phyloP scores from a whole-genome alignment of 163 green algal genomes.

The Scenedesmus sp. region DNA sequence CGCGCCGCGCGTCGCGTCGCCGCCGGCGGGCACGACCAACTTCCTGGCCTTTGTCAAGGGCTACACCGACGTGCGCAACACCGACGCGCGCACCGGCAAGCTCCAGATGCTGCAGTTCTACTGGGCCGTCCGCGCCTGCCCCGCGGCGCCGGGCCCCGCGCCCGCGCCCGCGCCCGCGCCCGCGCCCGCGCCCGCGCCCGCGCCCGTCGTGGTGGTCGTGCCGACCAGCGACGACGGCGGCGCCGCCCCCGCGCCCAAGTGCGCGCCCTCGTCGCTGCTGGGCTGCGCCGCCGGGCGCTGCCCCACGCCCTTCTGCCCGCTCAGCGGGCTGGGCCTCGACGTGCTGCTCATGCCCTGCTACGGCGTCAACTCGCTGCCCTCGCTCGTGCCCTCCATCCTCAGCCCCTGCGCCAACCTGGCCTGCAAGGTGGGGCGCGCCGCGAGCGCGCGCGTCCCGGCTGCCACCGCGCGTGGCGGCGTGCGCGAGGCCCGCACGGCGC shows the following conservation, averaged over 20 bases:
- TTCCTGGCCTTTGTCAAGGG: no score
- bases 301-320: conserved; percentile 5
- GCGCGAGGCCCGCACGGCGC: no score
- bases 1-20: no score
- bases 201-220: no score
- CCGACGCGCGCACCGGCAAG: background rate
- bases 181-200: no score
- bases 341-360: conserved; percentile 24
- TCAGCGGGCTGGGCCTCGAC: conserved; percentile 25
- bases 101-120: conserved; percentile 35
- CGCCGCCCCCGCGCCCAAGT: background rate
- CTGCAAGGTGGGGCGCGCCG: conserved; percentile 40
- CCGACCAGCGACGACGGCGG: no score
- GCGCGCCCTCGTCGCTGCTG: background rate
- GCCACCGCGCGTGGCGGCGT: no score
- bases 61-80: no score
- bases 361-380: conserved; percentile 26
- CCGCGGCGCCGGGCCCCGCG: background rate
- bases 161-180: no score
- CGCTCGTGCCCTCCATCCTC: background rate
- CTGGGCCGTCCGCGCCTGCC: conserved; percentile 1
- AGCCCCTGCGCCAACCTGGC: conserved; percentile 33
- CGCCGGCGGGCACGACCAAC: no score
- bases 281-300: conserved; percentile 7
- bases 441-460: no score